phyloP scores from a whole-genome alignment of 2,329 filamentous ascomycete genomes.

The Alternaria arbusti region DNA sequence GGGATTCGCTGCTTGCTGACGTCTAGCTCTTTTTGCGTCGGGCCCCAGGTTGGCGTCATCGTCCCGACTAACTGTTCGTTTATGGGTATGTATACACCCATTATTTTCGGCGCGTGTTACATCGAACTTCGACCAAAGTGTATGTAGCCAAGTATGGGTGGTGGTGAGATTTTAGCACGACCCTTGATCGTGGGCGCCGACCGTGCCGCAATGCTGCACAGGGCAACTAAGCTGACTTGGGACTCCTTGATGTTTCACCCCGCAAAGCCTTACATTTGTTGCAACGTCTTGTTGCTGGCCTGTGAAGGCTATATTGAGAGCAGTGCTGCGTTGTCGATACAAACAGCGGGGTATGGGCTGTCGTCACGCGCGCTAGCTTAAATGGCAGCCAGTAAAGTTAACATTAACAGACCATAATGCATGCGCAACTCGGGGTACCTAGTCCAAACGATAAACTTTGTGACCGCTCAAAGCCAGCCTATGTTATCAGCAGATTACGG shows the following conservation, averaged over 20 bases:
- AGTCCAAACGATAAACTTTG: neutral
- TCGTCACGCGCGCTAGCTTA: neutral
- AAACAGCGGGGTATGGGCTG: neutral
- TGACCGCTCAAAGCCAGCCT: neutral
- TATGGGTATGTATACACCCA: neutral
- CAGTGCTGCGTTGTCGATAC: neutral
- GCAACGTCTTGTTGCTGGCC: neutral
- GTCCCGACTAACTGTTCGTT: neutral
- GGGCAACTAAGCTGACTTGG: neutral
- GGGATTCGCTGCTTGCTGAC: neutral
- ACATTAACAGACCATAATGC: neutral
- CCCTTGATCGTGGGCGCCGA: neutral
- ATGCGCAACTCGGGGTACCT: neutral
- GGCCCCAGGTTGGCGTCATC: neutral
- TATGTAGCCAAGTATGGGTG: neutral
- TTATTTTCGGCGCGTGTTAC: neutral
- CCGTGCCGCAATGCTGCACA: neutral
- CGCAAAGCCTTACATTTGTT: neutral
- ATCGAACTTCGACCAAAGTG: neutral
- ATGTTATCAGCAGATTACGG: neutral
- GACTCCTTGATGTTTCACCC: neutral
- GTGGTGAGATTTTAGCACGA: neutral
- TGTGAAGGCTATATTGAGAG: neutral
- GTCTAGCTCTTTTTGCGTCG: neutral
- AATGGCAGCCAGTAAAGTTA: neutral